Evolutionary conservation across 805 yeast species (phyloP).

Genomic region (Metschnikowia lochheadii): DNA sequence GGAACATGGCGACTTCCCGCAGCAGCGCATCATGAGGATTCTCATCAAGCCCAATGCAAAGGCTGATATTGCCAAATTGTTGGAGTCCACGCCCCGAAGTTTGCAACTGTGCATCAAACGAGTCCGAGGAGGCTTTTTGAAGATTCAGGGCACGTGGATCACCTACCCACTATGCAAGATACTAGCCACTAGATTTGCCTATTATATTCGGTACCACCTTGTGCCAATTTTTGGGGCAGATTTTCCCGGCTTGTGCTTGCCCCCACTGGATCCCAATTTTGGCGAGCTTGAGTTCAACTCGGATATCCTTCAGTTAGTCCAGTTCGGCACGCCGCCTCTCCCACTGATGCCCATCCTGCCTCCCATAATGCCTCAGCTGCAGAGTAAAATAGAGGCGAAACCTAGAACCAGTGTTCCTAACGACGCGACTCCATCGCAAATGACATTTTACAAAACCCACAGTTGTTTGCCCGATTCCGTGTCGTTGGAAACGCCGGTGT

Average conservation of each 20-base stretch:
- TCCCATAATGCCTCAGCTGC: background rate
- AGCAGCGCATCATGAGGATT: background rate
- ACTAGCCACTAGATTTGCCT: slow-evolving; percentile 73
- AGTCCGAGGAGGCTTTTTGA: slow-evolving; percentile 85
- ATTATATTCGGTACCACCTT: slow-evolving; percentile 66
- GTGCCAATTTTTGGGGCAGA: slow-evolving; percentile 75
- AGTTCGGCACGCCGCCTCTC: background rate
- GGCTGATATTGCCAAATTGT: slow-evolving; percentile 71
- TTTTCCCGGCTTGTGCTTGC: slow-evolving; percentile 59
- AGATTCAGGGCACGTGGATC: slow-evolving; percentile 94
- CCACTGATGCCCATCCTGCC: background rate
- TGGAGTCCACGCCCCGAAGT: slow-evolving; percentile 59
- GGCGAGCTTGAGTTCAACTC: slow-evolving; percentile 52
- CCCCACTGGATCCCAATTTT: slow-evolving; percentile 58
- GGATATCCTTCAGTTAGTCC: background rate
- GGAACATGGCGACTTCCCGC: background rate
- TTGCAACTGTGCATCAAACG: slow-evolving; percentile 61
- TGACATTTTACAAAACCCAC: background rate
- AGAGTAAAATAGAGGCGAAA: background rate
- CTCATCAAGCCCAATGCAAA: slow-evolving; percentile 34
- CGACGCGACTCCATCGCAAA: background rate
- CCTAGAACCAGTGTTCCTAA: background rate
- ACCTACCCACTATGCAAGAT: slow-evolving; percentile 65
- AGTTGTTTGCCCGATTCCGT: background rate
- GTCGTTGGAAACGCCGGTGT: background rate